A percentile compares a stretch with the other conserved stretches of the same genome.
These are phyloP conservation scores for Zelonia costaricensis DNA, from an alignment of 208 protist species.

Conservation along the genomic window DNA sequence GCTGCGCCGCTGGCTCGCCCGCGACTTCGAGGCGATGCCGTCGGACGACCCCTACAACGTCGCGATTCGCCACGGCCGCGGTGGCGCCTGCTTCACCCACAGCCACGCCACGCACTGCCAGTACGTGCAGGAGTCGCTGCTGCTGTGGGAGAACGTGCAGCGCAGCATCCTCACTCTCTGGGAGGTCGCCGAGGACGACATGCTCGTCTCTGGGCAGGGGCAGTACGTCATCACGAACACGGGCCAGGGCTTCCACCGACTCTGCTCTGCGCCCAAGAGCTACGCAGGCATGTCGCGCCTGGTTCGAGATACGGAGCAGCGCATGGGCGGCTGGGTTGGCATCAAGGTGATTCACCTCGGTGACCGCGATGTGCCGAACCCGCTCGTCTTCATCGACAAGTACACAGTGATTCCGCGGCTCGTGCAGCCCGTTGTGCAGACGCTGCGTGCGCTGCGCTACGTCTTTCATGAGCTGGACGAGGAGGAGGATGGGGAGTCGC, in stretches of 20 bases:
- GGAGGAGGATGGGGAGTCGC: slow-evolving; percentile 14
- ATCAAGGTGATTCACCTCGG: slow-evolving; percentile 97
- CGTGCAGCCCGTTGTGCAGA: slow-evolving; percentile 92
- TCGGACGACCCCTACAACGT: slow-evolving; percentile 36
- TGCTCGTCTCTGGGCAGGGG: slow-evolving; percentile 70
- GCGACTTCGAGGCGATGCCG: slow-evolving; percentile 63
- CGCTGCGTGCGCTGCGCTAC: slow-evolving; percentile 59
- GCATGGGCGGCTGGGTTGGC: slow-evolving; percentile 94
- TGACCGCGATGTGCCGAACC: slow-evolving; percentile 97
- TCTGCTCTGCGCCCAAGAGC: slow-evolving; percentile 90
- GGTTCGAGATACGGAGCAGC: slow-evolving; percentile 73
- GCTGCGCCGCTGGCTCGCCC: slow-evolving; percentile 51
- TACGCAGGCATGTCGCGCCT: slow-evolving; percentile 80
- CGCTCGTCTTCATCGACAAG: slow-evolving; percentile 98
- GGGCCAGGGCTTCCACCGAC: slow-evolving; percentile 95
- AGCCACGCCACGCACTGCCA: slow-evolving; percentile 93
- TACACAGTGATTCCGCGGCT: slow-evolving; percentile 97
- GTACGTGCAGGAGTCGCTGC: slow-evolving; percentile 96
- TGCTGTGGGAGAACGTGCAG: slow-evolving; percentile 95
- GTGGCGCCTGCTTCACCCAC: slow-evolving; percentile 94
- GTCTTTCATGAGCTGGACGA: slow-evolving; percentile 59
- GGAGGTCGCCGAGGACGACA: slow-evolving; percentile 93
- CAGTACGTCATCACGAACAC: slow-evolving; percentile 89
- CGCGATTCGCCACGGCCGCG: slow-evolving; percentile 42
- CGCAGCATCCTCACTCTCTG: slow-evolving; percentile 94